Evolutionary conservation across 176 grass and related monocot species (phyloP), one percentile per base, ranked within the genome.

Genomic region (Carex cristatella): DNA sequence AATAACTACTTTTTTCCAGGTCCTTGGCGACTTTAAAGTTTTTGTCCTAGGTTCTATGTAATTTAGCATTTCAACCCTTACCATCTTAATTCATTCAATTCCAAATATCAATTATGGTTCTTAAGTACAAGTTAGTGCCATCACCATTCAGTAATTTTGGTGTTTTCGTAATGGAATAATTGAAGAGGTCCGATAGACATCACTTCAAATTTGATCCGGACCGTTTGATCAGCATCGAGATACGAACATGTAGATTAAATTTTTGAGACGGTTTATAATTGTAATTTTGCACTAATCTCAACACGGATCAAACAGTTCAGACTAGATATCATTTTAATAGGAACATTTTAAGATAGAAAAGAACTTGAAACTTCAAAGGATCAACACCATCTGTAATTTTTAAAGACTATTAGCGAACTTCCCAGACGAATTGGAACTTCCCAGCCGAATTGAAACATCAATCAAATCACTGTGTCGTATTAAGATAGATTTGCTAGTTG

Each of bases 11-110:
- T 76, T 30, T 53, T 53, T 19, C 69, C 40, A 18, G 65, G 71
- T 76, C 71, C 71, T 76, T 54, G 71, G 27, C 10, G 71, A 76
- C 31, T 76, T 54, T 54, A 28, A 76, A 54, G 10, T 76, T 54
- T 76, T 76, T 49, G 71, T 76, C 71, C 46, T 54, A 54, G 71
- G 46, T 76, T 76, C 23, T 76, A 74, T 10, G n/a, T 23, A 76
- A 13, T 53, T 76, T 76, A 14, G 10, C 71, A 5, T 76, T 71
- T 27, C 19, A 54, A 23, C 19, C 71, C 70, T n/a, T 54, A 13
- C 3, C 3, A 69, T 38, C 12, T 69, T 38, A 51, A 3, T 70
- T 70, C n/a, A 73, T 74, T 74, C 10, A 49, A 28, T 27, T 30
- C 19, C n/a, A 51, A 13, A 8, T 27, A 74, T 46, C 10, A 51